Base-by-base conservation (phyloP, 2,329 filamentous ascomycete species). In the Claviceps capensis region DNA sequence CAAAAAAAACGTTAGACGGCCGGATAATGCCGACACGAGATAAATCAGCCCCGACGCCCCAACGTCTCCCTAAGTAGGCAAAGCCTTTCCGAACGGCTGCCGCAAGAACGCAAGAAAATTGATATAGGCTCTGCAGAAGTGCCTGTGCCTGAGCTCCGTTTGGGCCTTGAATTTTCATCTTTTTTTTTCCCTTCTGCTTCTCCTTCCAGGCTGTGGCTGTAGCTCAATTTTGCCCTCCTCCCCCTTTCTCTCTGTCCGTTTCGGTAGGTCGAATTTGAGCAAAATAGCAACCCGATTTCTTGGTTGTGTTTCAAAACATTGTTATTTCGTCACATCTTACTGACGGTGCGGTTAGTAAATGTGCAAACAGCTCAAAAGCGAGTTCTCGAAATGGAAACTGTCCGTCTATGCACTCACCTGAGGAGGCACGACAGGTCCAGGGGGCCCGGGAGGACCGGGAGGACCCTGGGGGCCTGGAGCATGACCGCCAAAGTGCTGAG, bases 381-480 rank as follows among this genome's bases (percentile, higher is more conserved):
- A 13, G 13, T 43, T 2, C 36, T 11, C 14, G 17, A 38, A 11
- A 19, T 16, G 19, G 11, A 16, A 45, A 4, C 36, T 49, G 48
- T 42, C 47, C 23, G 44, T 52, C 23, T 43, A 47, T 50, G 51
- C 46, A 53, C 62, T 56, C 66, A 70, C 68, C 68, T 71, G 67
- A 57, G 68, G 66, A 56, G 67, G 67, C 48, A 65, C 67, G 51
- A 57, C 62, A 52, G 67, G 67, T 46, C 59, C 59, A 19, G 67
- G 62, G 53, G 67, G 67, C 17, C 66, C 67, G 37, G 63, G 61
- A 52, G 68, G 67, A 19, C 66, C 67, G 38, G 63, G 64, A 52
- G 67, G 68, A 19, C 67, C 64, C 54, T 62, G 63, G 55, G 65
- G 66, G 38, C 65, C 70, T 49, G 62, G 63, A 53, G 69, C 67